Base-by-base conservation (phyloP, 2,329 filamentous ascomycete genomes). In the Talaromyces sp. region DNA sequence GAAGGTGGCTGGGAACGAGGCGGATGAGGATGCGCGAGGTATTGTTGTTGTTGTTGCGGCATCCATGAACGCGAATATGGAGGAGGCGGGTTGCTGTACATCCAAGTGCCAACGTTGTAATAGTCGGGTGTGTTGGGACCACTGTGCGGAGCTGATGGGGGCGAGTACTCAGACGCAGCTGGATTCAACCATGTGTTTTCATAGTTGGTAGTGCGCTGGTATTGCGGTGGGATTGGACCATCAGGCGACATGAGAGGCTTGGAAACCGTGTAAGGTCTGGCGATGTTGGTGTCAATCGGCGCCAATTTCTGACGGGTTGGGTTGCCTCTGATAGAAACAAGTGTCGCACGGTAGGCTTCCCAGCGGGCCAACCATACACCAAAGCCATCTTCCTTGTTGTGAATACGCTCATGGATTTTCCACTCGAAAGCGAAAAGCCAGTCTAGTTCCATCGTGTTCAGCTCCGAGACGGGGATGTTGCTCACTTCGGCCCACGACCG, bases 401-500 rank as follows among this genome's bases (percentile, higher is more conserved):
- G 85, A 30, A 93, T 87, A 71, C 96, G 92, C 72, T 95, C 89
- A 72, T 96, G 95, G 59, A 97, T 86, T 66, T 88, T 84, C 88
- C 91, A 96, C 68, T 86, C 83, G 73, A 96, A 95, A 49, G 88
- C 87, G 60, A 86, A 82, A 47, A 97, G 83, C 93, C 93, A 97
- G 69, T 96, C 89, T 69, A 89, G 86, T 80, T 97, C 93, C 74
- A 96, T 84, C 63, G 84, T 81, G 78, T 96, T 96, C 67, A 97
- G 83, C 71, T 96, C 92, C 2, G 84, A 78, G 22, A 96, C 92
- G 33, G 88, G 82, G 67, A 97, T 96, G 64, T 91, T 91, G 76
- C 92, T 96, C 58, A 97, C 93, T 72, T 97, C 93, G 5, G 93
- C 91, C 93, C 93, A 97, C 1, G 93, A 96, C 60, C 91, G 89